A percentile compares a stretch with the other conserved stretches of the same genome.
phyloP scores from a whole-genome alignment of 768 basidiomycete genomes.

The Xerocomellus dryophilus region DNA sequence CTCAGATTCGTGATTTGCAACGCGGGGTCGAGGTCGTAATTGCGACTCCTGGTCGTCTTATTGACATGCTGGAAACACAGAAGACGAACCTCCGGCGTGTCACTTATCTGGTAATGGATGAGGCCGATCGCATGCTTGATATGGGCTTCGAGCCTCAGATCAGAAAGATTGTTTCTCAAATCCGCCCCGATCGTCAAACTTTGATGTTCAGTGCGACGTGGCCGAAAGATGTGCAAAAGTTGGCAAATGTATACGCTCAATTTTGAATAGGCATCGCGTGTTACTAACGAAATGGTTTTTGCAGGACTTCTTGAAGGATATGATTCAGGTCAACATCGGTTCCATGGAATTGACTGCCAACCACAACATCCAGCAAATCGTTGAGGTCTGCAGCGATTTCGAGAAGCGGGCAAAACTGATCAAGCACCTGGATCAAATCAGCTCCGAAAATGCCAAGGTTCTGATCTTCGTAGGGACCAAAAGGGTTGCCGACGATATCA shows the following conservation, averaged over 20 bases:
- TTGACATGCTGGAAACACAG: slow-evolving; percentile 96
- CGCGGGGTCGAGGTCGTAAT: slow-evolving; percentile 98
- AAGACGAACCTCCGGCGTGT: slow-evolving; percentile 96
- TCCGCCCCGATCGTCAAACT: slow-evolving; percentile 97
- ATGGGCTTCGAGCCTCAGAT: slow-evolving; percentile 99
- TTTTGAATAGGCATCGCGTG: neutral
- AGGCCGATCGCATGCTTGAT: slow-evolving; percentile 99
- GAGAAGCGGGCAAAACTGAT: slow-evolving; percentile 96
- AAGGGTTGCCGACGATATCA: slow-evolving; percentile 96
- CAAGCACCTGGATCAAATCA: slow-evolving; percentile 96
- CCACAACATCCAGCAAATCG: slow-evolving; percentile 93
- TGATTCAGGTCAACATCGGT: slow-evolving; percentile 98
- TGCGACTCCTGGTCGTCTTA: slow-evolving; percentile 99
- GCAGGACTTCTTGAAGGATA: slow-evolving; percentile 92
- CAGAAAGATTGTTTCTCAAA: slow-evolving; percentile 95
- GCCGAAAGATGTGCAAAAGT: slow-evolving; percentile 99
- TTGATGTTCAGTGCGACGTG: slow-evolving; percentile 99
- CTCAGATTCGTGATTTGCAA: slow-evolving; percentile 96
- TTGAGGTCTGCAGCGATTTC: slow-evolving; percentile 95
- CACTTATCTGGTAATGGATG: slow-evolving; percentile 98
- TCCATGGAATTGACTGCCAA: slow-evolving; percentile 98
- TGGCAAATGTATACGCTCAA: slow-evolving; percentile 66
- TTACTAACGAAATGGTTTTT: slow-evolving; percentile 3
- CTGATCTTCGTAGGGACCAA: slow-evolving; percentile 98
- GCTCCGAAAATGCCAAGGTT: slow-evolving; percentile 95